A percentile compares a stretch with the other conserved stretches of the same genome.
Evolutionary conservation across 495 filamentous ascomycete genomes (phyloP).

Genomic region (Venustampulla echinocandica): DNA sequence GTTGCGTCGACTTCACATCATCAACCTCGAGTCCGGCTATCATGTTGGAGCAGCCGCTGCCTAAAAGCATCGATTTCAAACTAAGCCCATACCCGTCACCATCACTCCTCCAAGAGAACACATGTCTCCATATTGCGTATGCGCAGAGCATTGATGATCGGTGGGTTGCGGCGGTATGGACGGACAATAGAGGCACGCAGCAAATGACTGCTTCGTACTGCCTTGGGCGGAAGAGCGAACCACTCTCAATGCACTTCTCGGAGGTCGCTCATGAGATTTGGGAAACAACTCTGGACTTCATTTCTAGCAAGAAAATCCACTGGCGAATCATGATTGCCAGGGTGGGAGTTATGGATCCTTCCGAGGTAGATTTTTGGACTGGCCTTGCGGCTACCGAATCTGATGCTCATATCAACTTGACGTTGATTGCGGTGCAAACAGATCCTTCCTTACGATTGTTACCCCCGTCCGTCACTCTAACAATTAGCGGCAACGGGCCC

Average conservation of each 20-base stretch:
- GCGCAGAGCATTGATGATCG: constrained; percentile 70
- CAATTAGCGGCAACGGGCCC: constrained; percentile 28
- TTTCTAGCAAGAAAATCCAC: constrained; percentile 57
- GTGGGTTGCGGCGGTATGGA: constrained; percentile 92
- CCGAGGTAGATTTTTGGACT: constrained; percentile 62
- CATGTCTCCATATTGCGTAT: constrained; percentile 80
- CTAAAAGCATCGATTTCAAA: constrained; percentile 71
- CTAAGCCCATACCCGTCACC: constrained; percentile 56
- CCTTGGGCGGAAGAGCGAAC: constrained; percentile 54
- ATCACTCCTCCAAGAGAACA: constrained; percentile 73
- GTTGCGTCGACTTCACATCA: constrained; percentile 54
- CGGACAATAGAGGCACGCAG: constrained; percentile 68
- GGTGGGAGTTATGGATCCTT: constrained; percentile 58
- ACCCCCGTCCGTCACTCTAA: constrained; percentile 38
- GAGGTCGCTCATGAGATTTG: constrained; percentile 76
- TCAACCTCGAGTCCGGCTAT: constrained; percentile 59
- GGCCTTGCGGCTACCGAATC: constrained; percentile 25
- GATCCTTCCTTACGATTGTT: constrained; percentile 57
- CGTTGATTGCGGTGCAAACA: constrained; percentile 56
- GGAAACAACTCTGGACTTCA: constrained; percentile 70
- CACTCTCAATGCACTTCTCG: constrained; percentile 42
- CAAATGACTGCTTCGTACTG: constrained; percentile 76
- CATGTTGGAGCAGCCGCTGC: constrained; percentile 61
- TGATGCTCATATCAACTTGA: constrained; percentile 39
- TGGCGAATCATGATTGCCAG: constrained; percentile 78